Evolutionary conservation across 2,329 filamentous ascomycete genomes (phyloP).

Genomic region (Knoxdaviesia capensis): DNA sequence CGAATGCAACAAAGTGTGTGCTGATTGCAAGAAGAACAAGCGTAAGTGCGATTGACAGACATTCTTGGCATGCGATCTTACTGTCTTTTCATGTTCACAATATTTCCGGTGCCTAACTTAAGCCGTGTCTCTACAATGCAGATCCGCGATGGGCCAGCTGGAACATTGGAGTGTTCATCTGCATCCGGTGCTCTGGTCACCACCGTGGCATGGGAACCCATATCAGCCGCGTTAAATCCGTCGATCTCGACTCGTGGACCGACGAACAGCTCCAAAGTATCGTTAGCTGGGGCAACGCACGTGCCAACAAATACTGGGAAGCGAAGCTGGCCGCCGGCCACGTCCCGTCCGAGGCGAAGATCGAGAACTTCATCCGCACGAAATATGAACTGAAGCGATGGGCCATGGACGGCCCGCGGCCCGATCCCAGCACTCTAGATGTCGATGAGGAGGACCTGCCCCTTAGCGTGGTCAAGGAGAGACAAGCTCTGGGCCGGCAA

Average conservation of each 20-base stretch:
- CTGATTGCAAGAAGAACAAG: conserved; percentile 98
- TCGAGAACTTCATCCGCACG: conserved; percentile 98
- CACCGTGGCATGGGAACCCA: conserved; percentile 98
- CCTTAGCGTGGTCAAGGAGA: conserved; percentile 42
- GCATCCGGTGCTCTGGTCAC: conserved; percentile 95
- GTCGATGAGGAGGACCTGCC: conserved; percentile 68
- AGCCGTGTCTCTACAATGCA: conserved; percentile 15
- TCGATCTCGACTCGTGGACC: conserved; percentile 95
- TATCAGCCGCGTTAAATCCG: conserved; percentile 93
- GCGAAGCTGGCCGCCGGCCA: conserved; percentile 80
- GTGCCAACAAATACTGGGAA: conserved; percentile 99
- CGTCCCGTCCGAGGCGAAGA: conserved; percentile 88
- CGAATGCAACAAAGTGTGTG: conserved; percentile 88
- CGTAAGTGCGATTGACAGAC: conserved; percentile 32
- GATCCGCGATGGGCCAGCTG: conserved; percentile 98
- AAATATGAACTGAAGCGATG: conserved; percentile 98
- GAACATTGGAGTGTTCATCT: conserved; percentile 94
- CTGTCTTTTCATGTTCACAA: conserved; percentile 1
- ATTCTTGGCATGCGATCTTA: not conserved
- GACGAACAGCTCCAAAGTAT: conserved; percentile 94
- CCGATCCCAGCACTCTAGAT: conserved; percentile 77
- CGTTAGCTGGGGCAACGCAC: conserved; percentile 83
- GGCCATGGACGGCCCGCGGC: conserved; percentile 95
- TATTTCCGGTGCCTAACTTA: not conserved
- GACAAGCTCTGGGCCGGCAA: conserved; percentile 40